Conservation (phyloP, 176 grass and related monocot genomes). For the Microstegium vimineum region DNA sequence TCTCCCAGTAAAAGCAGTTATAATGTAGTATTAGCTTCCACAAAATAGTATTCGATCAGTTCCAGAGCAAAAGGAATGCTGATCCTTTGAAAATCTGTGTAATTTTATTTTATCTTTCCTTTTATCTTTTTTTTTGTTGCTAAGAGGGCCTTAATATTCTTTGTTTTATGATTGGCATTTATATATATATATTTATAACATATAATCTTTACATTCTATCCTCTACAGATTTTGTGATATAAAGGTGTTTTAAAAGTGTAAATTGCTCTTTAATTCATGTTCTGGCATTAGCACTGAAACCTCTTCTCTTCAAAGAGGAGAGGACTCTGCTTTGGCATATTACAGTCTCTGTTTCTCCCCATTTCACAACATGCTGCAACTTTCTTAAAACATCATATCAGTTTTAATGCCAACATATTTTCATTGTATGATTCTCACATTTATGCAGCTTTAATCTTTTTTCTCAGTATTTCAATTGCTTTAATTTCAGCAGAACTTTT, state of each 20-base stretch:
- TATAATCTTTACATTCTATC: not conserved
- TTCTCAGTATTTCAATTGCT: not conserved
- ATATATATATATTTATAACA: not conserved
- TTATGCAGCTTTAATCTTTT: not conserved
- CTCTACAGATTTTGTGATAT: not conserved
- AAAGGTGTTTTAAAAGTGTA: not conserved
- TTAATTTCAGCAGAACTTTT: not conserved
- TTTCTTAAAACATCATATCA: not conserved
- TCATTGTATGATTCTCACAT: not conserved
- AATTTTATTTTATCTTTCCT: not conserved
- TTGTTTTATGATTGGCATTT: not conserved
- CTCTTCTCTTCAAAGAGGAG: not conserved
- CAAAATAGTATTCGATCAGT: conserved; percentile 10
- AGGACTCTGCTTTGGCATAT: not conserved
- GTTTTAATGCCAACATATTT: not conserved
- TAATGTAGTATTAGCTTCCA: conserved; percentile 24
- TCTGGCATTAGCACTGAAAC: not conserved
- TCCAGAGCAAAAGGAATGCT: not conserved
- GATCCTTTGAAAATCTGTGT: not conserved
- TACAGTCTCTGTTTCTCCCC: not conserved
- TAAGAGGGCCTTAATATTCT: not conserved
- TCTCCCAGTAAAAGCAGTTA: no score
- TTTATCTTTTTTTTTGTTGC: no score
- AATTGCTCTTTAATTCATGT: conserved; percentile 2
- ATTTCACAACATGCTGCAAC: not conserved